These are phyloP conservation scores for Leishmania amazonensis DNA, from an alignment of 208 protist species.

Conservation along the genomic window DNA sequence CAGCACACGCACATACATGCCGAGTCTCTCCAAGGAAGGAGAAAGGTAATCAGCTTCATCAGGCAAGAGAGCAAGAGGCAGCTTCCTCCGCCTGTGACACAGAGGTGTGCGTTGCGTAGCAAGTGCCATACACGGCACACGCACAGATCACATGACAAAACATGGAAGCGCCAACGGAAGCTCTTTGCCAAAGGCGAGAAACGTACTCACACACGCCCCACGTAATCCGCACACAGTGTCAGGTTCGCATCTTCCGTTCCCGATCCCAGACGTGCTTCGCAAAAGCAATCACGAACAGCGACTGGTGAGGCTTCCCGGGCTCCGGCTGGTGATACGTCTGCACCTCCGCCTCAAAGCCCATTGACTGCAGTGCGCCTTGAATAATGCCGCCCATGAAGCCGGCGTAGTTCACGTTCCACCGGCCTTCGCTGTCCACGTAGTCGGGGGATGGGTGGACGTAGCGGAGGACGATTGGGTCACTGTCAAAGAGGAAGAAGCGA, in stretches of 20 bases:
- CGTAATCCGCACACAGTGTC: not conserved
- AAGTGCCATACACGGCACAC: not conserved
- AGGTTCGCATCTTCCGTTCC: conserved; percentile 53
- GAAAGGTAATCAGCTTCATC: not conserved
- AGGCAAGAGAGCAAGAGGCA: not conserved
- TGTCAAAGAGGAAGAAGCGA: conserved; percentile 84
- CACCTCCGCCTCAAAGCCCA: conserved; percentile 81
- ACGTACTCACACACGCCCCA: not conserved
- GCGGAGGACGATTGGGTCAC: conserved; percentile 71
- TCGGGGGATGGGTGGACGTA: conserved; percentile 75
- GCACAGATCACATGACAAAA: not conserved
- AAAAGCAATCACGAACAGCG: conserved; percentile 86
- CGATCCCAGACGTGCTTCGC: conserved; percentile 80
- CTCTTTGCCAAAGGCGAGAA: not conserved
- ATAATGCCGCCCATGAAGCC: conserved; percentile 85
- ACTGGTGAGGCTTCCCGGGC: conserved; percentile 67
- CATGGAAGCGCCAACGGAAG: not conserved
- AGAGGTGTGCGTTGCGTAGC: not conserved
- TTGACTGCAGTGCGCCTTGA: conserved; percentile 72
- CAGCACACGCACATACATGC: not conserved
- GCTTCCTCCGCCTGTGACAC: not conserved
- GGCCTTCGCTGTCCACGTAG: conserved; percentile 73
- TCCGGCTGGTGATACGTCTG: conserved; percentile 85
- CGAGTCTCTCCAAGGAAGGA: not conserved
- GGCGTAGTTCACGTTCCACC: conserved; percentile 86